phyloP scores from a whole-genome alignment of 2,329 filamentous ascomycete genomes.

The Teratosphaeria gauchensis region DNA sequence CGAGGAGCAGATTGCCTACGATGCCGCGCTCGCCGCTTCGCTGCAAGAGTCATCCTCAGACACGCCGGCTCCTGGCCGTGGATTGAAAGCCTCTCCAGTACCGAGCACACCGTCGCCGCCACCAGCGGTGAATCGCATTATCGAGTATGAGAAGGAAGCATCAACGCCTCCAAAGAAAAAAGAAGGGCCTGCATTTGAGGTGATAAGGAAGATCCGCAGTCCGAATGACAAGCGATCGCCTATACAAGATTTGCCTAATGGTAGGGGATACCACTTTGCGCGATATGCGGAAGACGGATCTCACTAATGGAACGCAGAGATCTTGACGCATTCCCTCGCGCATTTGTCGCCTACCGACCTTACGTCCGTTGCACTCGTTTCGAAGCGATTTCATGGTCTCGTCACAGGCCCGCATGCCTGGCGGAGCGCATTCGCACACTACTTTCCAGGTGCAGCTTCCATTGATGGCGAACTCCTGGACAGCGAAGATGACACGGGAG shows the following conservation, averaged over 20 bases:
- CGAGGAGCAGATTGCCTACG: conserved; percentile 17
- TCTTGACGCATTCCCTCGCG: conserved; percentile 82
- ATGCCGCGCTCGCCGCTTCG: conserved; percentile 20
- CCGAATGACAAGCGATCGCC: conserved; percentile 38
- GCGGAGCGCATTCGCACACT: conserved; percentile 84
- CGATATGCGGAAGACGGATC: conserved; percentile 1
- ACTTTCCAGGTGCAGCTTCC: conserved; percentile 68
- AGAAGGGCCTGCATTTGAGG: conserved; percentile 42
- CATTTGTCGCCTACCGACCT: conserved; percentile 81
- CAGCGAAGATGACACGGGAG: conserved; percentile 42
- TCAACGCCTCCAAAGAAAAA: conserved; percentile 30
- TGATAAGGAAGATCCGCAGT: conserved; percentile 39
- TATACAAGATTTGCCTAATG: conserved; percentile 65
- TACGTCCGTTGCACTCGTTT: conserved; percentile 73
- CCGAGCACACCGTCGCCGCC: conserved; percentile 21
- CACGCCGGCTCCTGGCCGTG: conserved; percentile 6
- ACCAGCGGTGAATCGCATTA: conserved; percentile 40
- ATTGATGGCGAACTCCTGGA: conserved; percentile 30
- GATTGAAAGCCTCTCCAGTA: conserved; percentile 17
- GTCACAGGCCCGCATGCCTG: conserved; percentile 89
- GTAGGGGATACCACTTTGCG: conserved; percentile 40
- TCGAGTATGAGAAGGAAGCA: conserved; percentile 44
- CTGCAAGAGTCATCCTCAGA: conserved; percentile 11
- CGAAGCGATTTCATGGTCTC: conserved; percentile 73
- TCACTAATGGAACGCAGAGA: conserved; percentile 50